Base-by-base conservation (phyloP, 768 basidiomycete species). In the Daedaleopsis nitida region DNA sequence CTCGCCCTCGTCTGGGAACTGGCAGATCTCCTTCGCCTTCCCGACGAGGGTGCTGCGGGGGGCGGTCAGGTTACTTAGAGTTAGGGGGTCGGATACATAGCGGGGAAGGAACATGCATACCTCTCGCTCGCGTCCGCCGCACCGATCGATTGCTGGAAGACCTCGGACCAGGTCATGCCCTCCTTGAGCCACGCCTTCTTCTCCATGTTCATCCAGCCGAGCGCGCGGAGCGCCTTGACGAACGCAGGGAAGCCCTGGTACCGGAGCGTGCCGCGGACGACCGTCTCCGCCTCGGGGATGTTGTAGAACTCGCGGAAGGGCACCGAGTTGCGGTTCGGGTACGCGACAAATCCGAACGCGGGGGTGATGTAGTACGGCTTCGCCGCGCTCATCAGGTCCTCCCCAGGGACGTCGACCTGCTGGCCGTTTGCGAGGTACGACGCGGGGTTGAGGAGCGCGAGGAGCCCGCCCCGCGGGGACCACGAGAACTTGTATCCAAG, bases 401-500 rank as follows among this genome's bases (percentile, higher is more conserved):
- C 80, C 59, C 96, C 96, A 8, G 81, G 74, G 47, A 98, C 81
- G 47, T 84, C 79, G 53, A 87, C 79, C 49, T 83, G 77, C 75
- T 92, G 76, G 35, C 87, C 85, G 56, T 82, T 77, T 42, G 86
- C 80, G 70, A 90, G 80, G 78, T 89, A 95, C 3, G 91, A 87
- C 19, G 94, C 97, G 38, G 84, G 80, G 80, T 98, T 98, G 68
- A 95, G 85, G 54, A 98, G 85, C 2, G 97, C 96, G 66, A 98
- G 89, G 57, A 99, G 88, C 47, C 96, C 95, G 54, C 96, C 96
- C 21, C 94, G 90, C 9, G 95, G 92, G 8, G 94, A 96, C 97
- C 97, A 98, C 39, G 94, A 97, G 80, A 99, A 98, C 75, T 98
- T 98, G 86, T 98, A 99, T 12, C 96, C 96, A 58, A 98, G 88